Evolutionary conservation across 345 rosid genomes (phyloP), one percentile per base, ranked within the genome.

Genomic region (Reutealis trisperma): DNA sequence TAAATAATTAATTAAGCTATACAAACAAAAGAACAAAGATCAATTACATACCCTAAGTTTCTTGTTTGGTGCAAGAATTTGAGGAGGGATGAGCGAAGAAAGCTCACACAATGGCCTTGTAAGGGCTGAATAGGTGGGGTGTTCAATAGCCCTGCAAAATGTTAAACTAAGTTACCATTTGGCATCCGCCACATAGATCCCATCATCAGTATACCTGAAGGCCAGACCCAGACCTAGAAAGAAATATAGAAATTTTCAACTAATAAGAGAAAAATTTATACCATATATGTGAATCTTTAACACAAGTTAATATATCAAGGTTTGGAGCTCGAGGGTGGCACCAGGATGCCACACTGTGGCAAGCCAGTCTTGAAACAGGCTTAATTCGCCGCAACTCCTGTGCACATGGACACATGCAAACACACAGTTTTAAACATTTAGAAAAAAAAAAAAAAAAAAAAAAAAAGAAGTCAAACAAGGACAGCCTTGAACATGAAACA

Each of bases 301-400:
- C 98, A 42, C 98, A 93, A 72, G 96, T 91, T 80, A 96, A 88
- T 63, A 96, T 94, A 84, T 94, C 97, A 44, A 96, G 97, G 86
- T 94, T 96, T 70, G 99, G 99, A 73, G 99, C 99, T 80, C 99
- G 91, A 76, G 99, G 99, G 80, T 92, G 98, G 84, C 99, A 94
- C 99, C 99, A 96, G 80, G 98, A 96, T 82, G 98, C 93, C 81
- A 96, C 90, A 80, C 99, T 96, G 71, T 96, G 97, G 84, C 98
- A 96, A 63, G 99, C 93, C 81, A 92, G 89, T 84, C 83, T 96
- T 66, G 97, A 89, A 74, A 93, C 98, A 73, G 99, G 99, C 87
- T 94, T 96, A 80, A 96, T 96, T 82, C 98, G 88, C 71, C 97
- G 93, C 74, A 96, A 84, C 83, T 96, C 99, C 98, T 96, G 91